phyloP scores from a whole-genome alignment of 441 rosid species.

The Euphorbia schlechtendalii region DNA sequence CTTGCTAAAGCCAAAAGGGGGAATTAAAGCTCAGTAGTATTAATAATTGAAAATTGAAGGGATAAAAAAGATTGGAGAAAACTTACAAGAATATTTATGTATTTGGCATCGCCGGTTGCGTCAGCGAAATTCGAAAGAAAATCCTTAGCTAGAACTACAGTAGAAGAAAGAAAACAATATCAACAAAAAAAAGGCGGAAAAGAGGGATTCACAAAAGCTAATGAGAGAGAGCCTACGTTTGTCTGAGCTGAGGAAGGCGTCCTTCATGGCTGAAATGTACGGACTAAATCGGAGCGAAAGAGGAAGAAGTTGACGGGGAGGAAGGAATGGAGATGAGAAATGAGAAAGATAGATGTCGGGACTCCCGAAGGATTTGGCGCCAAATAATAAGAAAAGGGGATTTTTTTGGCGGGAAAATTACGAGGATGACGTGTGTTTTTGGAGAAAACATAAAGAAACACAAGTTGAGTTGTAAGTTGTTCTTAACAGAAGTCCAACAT shows the following conservation, averaged over 20 bases:
- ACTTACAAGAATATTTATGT: constrained; percentile 77
- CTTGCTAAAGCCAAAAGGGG: constrained; percentile 49
- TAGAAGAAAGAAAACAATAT: neutral
- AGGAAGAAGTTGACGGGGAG: neutral
- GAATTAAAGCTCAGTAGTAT: neutral
- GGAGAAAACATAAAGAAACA: too few relatives aligned
- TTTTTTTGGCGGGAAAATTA: constrained; percentile 5
- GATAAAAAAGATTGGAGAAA: neutral
- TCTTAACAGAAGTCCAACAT: too few relatives aligned
- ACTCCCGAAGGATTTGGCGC: constrained; percentile 46
- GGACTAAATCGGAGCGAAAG: constrained; percentile 5
- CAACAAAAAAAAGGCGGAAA: neutral
- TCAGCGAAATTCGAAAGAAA: constrained; percentile 69
- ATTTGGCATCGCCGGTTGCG: constrained; percentile 67
- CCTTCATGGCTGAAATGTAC: constrained; percentile 41
- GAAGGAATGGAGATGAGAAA: neutral
- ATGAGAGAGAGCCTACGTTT: constrained; percentile 34
- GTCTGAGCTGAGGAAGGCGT: constrained; percentile 48
- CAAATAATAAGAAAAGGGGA: constrained; percentile 20
- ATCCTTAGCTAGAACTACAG: constrained; percentile 65
- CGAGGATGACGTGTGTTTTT: neutral
- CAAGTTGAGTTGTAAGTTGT: too few relatives aligned
- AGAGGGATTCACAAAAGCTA: neutral
- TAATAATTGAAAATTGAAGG: neutral
- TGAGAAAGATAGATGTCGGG: neutral